Evolutionary conservation across 192 early-diverging fungal genomes (phyloP).

Genomic region (Entomortierella beljakovae): DNA sequence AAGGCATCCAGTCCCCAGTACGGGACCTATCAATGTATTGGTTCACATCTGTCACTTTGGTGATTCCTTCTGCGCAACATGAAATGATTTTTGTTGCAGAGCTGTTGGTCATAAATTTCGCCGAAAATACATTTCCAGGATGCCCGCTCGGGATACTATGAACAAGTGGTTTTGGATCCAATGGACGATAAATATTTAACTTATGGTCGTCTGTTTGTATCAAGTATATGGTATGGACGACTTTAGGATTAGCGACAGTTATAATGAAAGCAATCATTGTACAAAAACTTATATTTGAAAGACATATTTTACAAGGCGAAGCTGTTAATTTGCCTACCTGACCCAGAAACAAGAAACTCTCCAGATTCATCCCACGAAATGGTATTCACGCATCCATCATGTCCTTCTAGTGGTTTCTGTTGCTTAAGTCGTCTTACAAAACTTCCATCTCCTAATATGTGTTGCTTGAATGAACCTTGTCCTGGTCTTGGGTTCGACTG

Average conservation of each 20-base stretch:
- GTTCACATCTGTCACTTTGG: conserved; percentile 66
- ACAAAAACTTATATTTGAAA: too few species aligned
- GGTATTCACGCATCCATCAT: conserved; percentile 68
- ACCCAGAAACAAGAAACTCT: conserved; percentile 56
- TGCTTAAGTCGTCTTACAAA: conserved; percentile 53
- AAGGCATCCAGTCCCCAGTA: conserved; percentile 27
- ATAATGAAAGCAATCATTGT: neutral
- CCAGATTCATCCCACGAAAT: conserved; percentile 60
- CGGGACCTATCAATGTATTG: conserved; percentile 26
- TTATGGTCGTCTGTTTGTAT: conserved; percentile 54
- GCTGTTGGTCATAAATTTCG: conserved; percentile 72
- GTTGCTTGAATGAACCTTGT: conserved; percentile 14
- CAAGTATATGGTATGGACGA: neutral
- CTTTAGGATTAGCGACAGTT: neutral
- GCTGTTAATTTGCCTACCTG: conserved; percentile 41
- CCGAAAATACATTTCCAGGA: conserved; percentile 81
- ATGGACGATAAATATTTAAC: conserved; percentile 60
- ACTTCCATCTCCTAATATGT: conserved; percentile 21
- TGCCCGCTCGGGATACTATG: conserved; percentile 69
- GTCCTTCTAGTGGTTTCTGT: conserved; percentile 52
- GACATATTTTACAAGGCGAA: neutral
- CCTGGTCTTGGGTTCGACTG: conserved; percentile 11
- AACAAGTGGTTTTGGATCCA: conserved; percentile 42
- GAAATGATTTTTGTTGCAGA: conserved; percentile 69
- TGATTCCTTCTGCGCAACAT: conserved; percentile 70